These are phyloP conservation scores for Coniferiporia sulphurascens DNA, from an alignment of 1,284 basidiomycete genomes.

Conservation along the genomic window DNA sequence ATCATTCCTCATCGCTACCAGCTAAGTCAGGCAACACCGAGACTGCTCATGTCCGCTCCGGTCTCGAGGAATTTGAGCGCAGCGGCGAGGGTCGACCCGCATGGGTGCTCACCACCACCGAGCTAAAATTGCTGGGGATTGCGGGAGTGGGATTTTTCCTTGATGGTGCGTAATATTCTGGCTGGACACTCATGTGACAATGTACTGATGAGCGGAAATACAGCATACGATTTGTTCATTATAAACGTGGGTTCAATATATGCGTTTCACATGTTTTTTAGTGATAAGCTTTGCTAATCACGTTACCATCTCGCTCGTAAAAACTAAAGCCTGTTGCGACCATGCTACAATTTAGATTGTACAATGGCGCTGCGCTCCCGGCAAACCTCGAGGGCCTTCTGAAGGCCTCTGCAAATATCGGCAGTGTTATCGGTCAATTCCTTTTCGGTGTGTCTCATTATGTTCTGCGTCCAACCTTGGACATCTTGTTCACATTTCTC, in stretches of 20 bases:
- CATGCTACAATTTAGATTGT: conserved; percentile 73
- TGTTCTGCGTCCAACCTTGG: background rate
- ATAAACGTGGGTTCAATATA: conserved; percentile 53
- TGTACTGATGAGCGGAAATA: background rate
- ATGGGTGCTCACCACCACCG: conserved; percentile 42
- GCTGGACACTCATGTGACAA: background rate
- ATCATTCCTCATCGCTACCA: background rate
- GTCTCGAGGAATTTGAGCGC: conserved; percentile 45
- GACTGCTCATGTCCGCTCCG: conserved; percentile 12
- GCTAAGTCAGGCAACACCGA: background rate
- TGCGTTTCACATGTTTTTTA: conserved; percentile 2
- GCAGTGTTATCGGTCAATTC: conserved; percentile 72
- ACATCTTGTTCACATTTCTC: conserved; percentile 20
- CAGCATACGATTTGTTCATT: conserved; percentile 74
- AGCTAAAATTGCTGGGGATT: conserved; percentile 55
- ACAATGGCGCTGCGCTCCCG: conserved; percentile 49
- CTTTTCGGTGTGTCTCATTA: conserved; percentile 42
- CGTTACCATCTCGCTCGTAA: background rate
- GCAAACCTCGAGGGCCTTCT: conserved; percentile 56
- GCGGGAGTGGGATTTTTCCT: conserved; percentile 68
- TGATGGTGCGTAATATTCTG: conserved; percentile 43
- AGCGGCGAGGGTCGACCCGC: conserved; percentile 36
- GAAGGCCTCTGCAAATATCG: conserved; percentile 69
- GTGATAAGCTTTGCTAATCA: background rate
- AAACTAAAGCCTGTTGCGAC: conserved; percentile 56